phyloP scores from a whole-genome alignment of 2,329 filamentous ascomycete species.

The Fusarium sambucinum region DNA sequence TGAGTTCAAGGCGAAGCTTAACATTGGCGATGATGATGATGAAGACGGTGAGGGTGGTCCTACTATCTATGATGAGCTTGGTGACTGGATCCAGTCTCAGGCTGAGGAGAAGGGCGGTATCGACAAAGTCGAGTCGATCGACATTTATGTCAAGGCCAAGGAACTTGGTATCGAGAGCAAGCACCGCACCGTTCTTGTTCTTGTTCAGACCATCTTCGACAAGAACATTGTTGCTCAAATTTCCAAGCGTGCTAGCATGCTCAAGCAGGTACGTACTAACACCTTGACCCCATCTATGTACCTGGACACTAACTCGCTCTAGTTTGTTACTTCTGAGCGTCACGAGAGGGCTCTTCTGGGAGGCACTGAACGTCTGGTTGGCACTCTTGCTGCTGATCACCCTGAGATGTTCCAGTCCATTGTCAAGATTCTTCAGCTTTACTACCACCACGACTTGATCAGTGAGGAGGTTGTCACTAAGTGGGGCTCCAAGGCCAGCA shows the following conservation, averaged over 20 bases:
- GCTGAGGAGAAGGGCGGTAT: constrained; percentile 79
- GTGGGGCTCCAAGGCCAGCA: constrained; percentile 96
- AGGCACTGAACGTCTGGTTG: constrained; percentile 92
- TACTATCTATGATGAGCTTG: constrained; percentile 89
- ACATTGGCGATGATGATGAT: constrained; percentile 83
- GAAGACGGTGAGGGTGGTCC: constrained; percentile 82
- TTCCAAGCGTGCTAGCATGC: constrained; percentile 81
- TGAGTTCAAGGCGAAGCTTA: constrained; percentile 93
- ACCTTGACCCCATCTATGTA: background rate
- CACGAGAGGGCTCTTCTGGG: constrained; percentile 97
- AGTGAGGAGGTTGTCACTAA: constrained; percentile 88
- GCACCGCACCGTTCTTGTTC: constrained; percentile 91
- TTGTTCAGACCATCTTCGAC: constrained; percentile 94
- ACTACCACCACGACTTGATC: constrained; percentile 92
- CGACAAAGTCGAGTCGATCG: constrained; percentile 84
- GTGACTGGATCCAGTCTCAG: constrained; percentile 88
- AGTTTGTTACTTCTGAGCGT: constrained; percentile 89
- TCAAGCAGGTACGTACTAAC: constrained; percentile 78
- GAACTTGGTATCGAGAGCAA: constrained; percentile 94
- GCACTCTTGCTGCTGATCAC: constrained; percentile 76
- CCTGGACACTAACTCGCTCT: constrained; percentile 47
- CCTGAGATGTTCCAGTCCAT: constrained; percentile 81
- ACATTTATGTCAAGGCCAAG: constrained; percentile 96
- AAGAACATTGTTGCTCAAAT: constrained; percentile 92
- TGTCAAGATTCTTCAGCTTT: constrained; percentile 86